Conservation (phyloP, 805 yeast species). For the Metschnikowia chrysomelidarum region DNA sequence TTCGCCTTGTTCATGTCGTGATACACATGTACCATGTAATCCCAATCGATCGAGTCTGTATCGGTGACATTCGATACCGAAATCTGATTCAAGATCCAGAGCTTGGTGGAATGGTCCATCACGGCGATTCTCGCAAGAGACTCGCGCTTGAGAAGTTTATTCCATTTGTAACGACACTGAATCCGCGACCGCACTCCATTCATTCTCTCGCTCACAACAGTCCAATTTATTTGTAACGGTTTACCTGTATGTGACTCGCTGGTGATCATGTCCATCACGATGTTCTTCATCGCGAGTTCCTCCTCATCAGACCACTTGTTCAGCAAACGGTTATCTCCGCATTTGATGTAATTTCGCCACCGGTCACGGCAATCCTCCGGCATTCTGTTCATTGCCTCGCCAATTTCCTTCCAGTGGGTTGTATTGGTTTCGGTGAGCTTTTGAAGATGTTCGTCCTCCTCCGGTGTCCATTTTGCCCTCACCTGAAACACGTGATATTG, state of each 20-base stretch:
- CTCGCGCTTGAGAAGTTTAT: constrained; percentile 67
- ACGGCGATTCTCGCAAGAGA: constrained; percentile 28
- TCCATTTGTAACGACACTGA: constrained; percentile 96
- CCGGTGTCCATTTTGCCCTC: constrained; percentile 87
- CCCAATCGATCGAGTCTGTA: constrained; percentile 35
- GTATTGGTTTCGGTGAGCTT: constrained; percentile 62
- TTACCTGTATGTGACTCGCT: constrained; percentile 18
- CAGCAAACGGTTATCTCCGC: constrained; percentile 72
- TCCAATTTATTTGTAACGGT: constrained; percentile 74
- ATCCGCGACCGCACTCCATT: constrained; percentile 85
- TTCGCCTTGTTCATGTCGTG: constrained; percentile 27
- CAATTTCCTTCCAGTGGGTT: constrained; percentile 88
- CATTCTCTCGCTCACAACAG: constrained; percentile 85
- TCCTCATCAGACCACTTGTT: constrained; percentile 81
- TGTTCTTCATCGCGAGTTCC: constrained; percentile 58
- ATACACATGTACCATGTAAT: constrained; percentile 28
- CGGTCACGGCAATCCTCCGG: constrained; percentile 97
- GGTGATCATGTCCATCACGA: constrained; percentile 50
- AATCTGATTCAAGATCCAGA: constrained; percentile 38
- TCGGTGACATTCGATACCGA: constrained; percentile 25
- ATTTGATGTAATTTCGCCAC: constrained; percentile 93
- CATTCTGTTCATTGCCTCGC: constrained; percentile 81
- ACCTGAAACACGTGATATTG: constrained; percentile 83
- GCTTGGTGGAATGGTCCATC: constrained; percentile 33
- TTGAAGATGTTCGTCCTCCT: constrained; percentile 70